Conservation (phyloP, 352 stramenopile genomes). For the Phytophthora kernoviae region DNA sequence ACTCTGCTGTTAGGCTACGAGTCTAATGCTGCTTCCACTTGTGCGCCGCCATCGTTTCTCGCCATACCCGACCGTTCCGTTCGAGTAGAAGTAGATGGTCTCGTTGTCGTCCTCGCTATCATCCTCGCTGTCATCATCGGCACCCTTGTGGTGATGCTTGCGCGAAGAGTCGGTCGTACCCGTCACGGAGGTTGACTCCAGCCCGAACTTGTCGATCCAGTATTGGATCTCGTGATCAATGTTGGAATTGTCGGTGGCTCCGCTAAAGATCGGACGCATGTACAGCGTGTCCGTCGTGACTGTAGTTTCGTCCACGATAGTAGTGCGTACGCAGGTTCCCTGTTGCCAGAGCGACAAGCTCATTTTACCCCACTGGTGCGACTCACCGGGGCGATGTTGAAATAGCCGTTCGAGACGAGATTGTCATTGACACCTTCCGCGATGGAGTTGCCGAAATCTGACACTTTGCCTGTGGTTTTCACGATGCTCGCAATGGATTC, state of each 20-base stretch:
- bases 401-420: constrained; percentile 28
- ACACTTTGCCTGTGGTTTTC: constrained; percentile 20
- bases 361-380: constrained; percentile 48
- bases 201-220: constrained; percentile 54
- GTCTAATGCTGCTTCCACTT: no score
- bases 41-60: no score
- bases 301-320: constrained; percentile 38
- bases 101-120: background rate
- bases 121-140: background rate
- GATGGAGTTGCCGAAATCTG: constrained; percentile 27
- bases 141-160: background rate
- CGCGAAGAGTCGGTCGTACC: constrained; percentile 15
- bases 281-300: constrained; percentile 48
- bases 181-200: constrained; percentile 28
- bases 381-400: constrained; percentile 33
- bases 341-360: constrained; percentile 57
- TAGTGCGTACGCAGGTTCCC: constrained; percentile 47
- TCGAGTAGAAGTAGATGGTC: constrained; percentile 12
- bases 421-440: constrained; percentile 25
- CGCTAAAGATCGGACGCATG: constrained; percentile 63
- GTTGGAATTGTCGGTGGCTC: constrained; percentile 45
- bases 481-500: constrained; percentile 18
- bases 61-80: constrained; percentile 13
- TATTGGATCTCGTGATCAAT: constrained; percentile 52
- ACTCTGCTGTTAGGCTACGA: no score